A percentile compares a stretch with the other conserved stretches of the same genome.
phyloP scores from a whole-genome alignment of 2,329 filamentous ascomycete genomes.

The Pyrenophora teres region DNA sequence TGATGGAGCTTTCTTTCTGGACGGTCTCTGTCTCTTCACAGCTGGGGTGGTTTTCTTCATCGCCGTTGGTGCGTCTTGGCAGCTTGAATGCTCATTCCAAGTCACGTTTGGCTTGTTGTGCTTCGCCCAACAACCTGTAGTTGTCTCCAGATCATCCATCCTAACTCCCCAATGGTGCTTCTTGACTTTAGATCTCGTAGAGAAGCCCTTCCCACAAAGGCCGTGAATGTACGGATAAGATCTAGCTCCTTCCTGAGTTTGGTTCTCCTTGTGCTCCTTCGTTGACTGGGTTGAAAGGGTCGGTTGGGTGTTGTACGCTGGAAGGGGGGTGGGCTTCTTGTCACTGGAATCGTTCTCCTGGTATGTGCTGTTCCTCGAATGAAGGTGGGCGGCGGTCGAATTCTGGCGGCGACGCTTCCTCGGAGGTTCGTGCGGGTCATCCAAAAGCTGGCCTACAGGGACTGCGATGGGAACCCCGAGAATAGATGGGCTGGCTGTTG shows the following conservation, averaged over 20 bases:
- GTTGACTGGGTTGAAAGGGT: not conserved
- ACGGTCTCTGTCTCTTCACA: not conserved
- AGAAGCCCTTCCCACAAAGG: conserved; percentile 38
- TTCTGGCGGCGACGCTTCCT: conserved; percentile 2
- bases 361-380: not conserved
- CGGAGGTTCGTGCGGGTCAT: conserved; percentile 16
- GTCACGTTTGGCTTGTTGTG: conserved; percentile 33
- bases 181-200: conserved; percentile 31
- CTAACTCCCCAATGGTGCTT: conserved; percentile 43
- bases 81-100: conserved; percentile 42
- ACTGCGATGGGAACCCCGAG: conserved; percentile 12
- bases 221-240: conserved; percentile 29
- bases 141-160: conserved; percentile 27
- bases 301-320: not conserved
- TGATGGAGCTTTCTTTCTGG: conserved; percentile 8
- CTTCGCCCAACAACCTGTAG: conserved; percentile 41
- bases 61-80: conserved; percentile 13
- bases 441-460: conserved; percentile 8
- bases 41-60: not conserved
- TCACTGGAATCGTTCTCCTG: not conserved
- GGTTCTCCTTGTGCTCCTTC: not conserved
- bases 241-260: not conserved
- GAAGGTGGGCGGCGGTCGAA: not conserved
- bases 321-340: not conserved
- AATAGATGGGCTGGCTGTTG: conserved; percentile 5